Conservation (phyloP, 2,329 filamentous ascomycete genomes). For the Kalaharituber pfeilii region DNA sequence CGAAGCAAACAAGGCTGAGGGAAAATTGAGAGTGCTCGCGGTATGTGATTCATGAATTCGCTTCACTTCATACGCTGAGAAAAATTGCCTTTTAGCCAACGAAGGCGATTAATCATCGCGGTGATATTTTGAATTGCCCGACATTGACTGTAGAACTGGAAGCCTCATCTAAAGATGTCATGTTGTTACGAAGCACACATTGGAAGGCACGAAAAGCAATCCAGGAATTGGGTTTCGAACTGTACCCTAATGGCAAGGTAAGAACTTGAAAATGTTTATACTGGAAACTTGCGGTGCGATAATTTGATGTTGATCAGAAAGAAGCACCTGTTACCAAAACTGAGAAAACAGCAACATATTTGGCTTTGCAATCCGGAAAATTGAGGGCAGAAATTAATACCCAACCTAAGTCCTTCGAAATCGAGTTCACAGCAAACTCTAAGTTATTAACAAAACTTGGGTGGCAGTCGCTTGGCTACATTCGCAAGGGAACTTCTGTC, state of each 20-base stretch:
- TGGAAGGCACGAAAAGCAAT: conserved; percentile 37
- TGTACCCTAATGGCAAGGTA: conserved; percentile 38
- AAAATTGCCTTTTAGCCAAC: too few relatives aligned
- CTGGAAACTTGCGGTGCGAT: too few relatives aligned
- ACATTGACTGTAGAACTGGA: conserved; percentile 42
- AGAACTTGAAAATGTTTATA: too few relatives aligned
- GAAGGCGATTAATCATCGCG: conserved; percentile 36
- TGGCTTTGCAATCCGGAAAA: too few relatives aligned
- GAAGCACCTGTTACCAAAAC: too few relatives aligned
- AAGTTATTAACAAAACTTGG: conserved; percentile 33
- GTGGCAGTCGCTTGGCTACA: conserved; percentile 38
- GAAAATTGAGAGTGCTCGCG: too few relatives aligned
- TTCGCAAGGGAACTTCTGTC: conserved; percentile 43
- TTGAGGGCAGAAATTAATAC: too few relatives aligned
- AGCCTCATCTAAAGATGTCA: conserved; percentile 41
- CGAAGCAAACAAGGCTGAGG: too few relatives aligned
- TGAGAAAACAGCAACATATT: too few relatives aligned
- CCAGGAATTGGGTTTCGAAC: conserved; percentile 42
- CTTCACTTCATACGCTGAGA: too few relatives aligned
- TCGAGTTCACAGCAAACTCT: conserved; percentile 38
- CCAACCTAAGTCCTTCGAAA: conserved; percentile 29
- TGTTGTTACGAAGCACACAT: conserved; percentile 42
- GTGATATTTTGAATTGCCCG: conserved; percentile 39
- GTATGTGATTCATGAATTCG: too few relatives aligned
- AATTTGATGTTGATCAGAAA: too few relatives aligned